phyloP scores from a whole-genome alignment of 2,329 filamentous ascomycete species.

The Cucurbitaria berberidis region DNA sequence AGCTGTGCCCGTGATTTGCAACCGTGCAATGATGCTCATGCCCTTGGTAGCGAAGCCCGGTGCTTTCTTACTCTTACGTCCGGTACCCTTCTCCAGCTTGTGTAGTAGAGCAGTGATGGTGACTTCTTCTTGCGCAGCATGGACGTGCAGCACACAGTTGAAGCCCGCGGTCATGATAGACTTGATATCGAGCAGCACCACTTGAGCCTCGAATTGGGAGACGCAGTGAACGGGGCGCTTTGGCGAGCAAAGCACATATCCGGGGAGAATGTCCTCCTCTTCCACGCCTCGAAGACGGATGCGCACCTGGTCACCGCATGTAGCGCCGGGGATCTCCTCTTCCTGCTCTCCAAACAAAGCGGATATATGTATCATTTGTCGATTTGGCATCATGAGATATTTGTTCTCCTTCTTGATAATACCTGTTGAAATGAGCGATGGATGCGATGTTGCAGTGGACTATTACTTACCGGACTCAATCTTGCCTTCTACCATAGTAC shows the following conservation, averaged over 20 bases:
- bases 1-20: slow-evolving; percentile 85
- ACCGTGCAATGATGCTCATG: slow-evolving; percentile 86
- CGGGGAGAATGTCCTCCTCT: slow-evolving; percentile 94
- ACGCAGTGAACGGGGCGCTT: slow-evolving; percentile 95
- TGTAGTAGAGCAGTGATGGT: slow-evolving; percentile 88
- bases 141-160: slow-evolving; percentile 97
- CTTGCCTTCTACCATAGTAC: slow-evolving; percentile 97
- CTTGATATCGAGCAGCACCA: slow-evolving; percentile 92
- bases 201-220: slow-evolving; percentile 89
- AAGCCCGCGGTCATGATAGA: slow-evolving; percentile 92
- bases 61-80: slow-evolving; percentile 88
- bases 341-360: slow-evolving; percentile 95
- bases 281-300: slow-evolving; percentile 92
- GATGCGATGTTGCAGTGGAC: background rate
- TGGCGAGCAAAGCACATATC: slow-evolving; percentile 94
- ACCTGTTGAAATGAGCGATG: slow-evolving; percentile 44
- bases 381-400: slow-evolving; percentile 95
- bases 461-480: slow-evolving; percentile 73
- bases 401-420: slow-evolving; percentile 88
- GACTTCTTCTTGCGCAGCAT: slow-evolving; percentile 96
- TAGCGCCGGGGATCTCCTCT: slow-evolving; percentile 81
- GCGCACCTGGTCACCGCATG: slow-evolving; percentile 94
- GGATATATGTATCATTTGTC: slow-evolving; percentile 77
- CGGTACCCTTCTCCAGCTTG: slow-evolving; percentile 93
- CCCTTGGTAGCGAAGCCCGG: slow-evolving; percentile 87